Evolutionary conservation across 129 eudicot species (phyloP), one percentile per base, ranked within the genome.

Genomic region (Lactuca saligna): DNA sequence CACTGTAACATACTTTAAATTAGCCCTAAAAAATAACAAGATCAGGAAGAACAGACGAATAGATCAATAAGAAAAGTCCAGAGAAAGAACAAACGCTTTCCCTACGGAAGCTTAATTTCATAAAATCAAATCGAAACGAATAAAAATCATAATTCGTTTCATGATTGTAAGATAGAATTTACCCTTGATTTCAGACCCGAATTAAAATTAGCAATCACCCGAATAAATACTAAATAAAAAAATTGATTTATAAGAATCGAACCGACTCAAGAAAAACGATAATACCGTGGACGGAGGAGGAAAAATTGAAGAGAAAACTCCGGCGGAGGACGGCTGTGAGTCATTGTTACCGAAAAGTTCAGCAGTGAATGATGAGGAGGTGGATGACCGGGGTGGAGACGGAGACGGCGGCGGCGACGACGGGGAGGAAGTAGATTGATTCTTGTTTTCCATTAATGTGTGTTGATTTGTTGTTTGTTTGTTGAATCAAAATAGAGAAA

Each of bases 271-370:
- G n/a, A 14, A 20, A 13, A 42, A 5, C 8, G 8, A 56, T 0
- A 3, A 70, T 67, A 86, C 87, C 87, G 64, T 70, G 0, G 83
- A 46, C 2, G 87, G 85, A 9, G 82, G 85, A 5, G 89, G 81
- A 64, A 87, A 84, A 67, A 87, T 70, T 29, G 88, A 82, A 14
- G 95, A 75, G 56, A 81, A 80, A 58, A 67, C 71, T 41, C 88
- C 83, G 68, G 86, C 38, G 65, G 95, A 79, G 0, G 86, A 64
- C 8, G 75, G 53, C 11, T 69, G 63, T 49, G 82, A 66, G 54
- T 79, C 77, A 53, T 72, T 61, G 59, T 73, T 53, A 33, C 89
- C 89, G 78, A 87, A 87, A 31, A 87, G 76, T 12, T 87, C 70
- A 64, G 82, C 73, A 15, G 84, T 50, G 63, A 78, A 71, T 56